Conservation (phyloP, 805 yeast genomes). For the Yamadazyma paraphyllophila region DNA sequence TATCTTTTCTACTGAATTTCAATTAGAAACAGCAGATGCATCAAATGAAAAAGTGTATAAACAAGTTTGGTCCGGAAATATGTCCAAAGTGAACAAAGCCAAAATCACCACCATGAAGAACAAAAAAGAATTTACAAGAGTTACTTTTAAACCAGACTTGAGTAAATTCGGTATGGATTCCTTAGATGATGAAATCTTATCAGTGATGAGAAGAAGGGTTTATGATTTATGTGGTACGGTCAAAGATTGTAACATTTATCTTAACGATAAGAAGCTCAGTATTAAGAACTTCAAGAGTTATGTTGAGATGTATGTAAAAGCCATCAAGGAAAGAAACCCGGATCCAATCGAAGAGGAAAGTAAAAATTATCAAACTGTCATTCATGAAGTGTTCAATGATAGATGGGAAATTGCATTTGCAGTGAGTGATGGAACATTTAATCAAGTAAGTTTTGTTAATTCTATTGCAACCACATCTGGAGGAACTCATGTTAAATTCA, state of each 20-base stretch:
- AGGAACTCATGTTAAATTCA: conserved; percentile 89
- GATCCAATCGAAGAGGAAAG: conserved; percentile 35
- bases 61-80: conserved; percentile 86
- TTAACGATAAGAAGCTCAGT: conserved; percentile 71
- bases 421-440: conserved; percentile 83
- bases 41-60: conserved; percentile 58
- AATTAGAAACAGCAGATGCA: conserved; percentile 85
- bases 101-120: conserved; percentile 58
- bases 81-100: conserved; percentile 77
- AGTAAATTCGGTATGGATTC: conserved; percentile 79
- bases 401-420: conserved; percentile 98
- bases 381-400: conserved; percentile 77
- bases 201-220: conserved; percentile 89
- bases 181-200: conserved; percentile 77
- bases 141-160: conserved; percentile 87
- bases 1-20: conserved; percentile 86
- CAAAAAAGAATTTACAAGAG: conserved; percentile 76
- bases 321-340: conserved; percentile 56
- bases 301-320: conserved; percentile 83
- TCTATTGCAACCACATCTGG: conserved; percentile 97
- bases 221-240: conserved; percentile 95
- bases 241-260: conserved; percentile 69
- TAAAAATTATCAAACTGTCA: conserved; percentile 45
- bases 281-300: conserved; percentile 79
- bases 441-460: conserved; percentile 94